Conservation (phyloP, 805 yeast species). For the Komagataella mondaviorum region DNA sequence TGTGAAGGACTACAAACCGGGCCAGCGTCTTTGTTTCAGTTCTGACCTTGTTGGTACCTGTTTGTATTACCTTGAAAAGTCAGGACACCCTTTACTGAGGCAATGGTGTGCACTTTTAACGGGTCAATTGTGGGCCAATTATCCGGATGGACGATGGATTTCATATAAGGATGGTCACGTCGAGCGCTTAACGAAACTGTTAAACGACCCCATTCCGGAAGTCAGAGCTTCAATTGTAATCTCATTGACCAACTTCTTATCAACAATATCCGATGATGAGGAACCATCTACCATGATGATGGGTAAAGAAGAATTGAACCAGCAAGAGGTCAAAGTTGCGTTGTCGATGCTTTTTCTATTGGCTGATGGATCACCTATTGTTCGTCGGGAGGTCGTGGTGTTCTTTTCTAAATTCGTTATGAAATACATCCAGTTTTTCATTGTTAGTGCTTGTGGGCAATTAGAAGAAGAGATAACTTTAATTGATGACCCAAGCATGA, state of each 20-base stretch:
- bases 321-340: conserved; percentile 61
- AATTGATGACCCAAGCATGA: conserved; percentile 43
- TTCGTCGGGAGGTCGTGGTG: conserved; percentile 71
- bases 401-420: conserved; percentile 65
- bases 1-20: conserved; percentile 65
- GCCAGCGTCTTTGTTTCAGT: conserved; percentile 69
- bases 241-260: conserved; percentile 58
- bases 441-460: conserved; percentile 79
- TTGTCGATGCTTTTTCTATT: conserved; percentile 52
- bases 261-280: conserved; percentile 27
- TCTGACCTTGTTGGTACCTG: conserved; percentile 61
- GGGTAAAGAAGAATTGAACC: conserved; percentile 31
- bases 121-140: conserved; percentile 61
- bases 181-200: conserved; percentile 37
- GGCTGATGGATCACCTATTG: conserved; percentile 83
- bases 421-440: conserved; percentile 57
- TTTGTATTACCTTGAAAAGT: conserved; percentile 46
- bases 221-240: conserved; percentile 75
- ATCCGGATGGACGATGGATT: conserved; percentile 63
- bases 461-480: conserved; percentile 67
- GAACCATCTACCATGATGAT: conserved; percentile 3
- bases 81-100: conserved; percentile 75
- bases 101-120: conserved; percentile 85
- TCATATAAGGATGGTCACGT: conserved; percentile 52
- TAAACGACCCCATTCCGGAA: conserved; percentile 89